Evolutionary conservation across 345 rosid genomes (phyloP), one percentile per base, ranked within the genome.

Genomic region (Salix udensis): DNA sequence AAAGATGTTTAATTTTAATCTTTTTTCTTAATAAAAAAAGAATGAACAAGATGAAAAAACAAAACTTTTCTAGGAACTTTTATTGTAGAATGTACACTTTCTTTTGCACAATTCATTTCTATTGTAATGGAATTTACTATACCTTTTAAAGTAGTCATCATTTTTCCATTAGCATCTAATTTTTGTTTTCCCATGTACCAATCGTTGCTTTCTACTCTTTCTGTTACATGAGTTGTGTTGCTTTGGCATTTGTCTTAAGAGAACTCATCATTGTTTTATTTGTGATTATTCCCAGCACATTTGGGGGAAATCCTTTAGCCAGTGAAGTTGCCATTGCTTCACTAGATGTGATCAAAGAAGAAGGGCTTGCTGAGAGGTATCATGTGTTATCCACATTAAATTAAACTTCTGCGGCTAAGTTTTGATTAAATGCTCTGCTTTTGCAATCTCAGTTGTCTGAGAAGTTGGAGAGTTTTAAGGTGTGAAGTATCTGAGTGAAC

Each of bases 241-340:
- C 24, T 36, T n/a, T 69, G 48, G 46, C 26, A 23, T 64, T 64
- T 31, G 46, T 46, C 58, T 21, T 65, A 9, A 30, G 50, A 70
- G 24, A 26, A 39, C 78, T 86, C 19, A 76, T 69, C 37, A 12
- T 70, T 24, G 65, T 67, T 52, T 46, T 66, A 44, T 78, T 70
- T 71, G 46, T 74, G 48, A 30, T 61, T 55, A 8, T 67, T 82
- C 68, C 66, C 87, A 93, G 99, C 88, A 96, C 99, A 75, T 96
- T 96, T 70, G 97, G 98, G 9, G 99, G 98, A 44, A 96, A 93
- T 86, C 93, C 97, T 82, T 84, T 96, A 87, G 98, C 97, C 71
- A 93, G 98, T 89, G 92, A 93, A 48, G 98, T 93, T 73, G 93
- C 98, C 69, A 84, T 95, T 82, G 96, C 98, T 67, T 84, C 98